phyloP scores from a whole-genome alignment of 805 yeast species.

The Kazachstania psychrophila region DNA sequence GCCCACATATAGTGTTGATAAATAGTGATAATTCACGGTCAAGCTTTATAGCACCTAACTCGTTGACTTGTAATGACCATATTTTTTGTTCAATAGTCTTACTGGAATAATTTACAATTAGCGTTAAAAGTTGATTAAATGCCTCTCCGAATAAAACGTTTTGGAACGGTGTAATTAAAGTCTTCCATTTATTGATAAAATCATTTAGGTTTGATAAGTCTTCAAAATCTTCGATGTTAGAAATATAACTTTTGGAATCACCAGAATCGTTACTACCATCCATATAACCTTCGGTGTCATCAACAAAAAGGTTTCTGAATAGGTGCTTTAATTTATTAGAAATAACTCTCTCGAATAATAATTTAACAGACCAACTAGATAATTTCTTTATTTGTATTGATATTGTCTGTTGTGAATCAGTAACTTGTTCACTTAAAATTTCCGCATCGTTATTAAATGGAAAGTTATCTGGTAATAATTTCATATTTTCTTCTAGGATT shows the following conservation, averaged over 20 bases:
- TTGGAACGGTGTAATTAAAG: slow-evolving; percentile 54
- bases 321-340: slow-evolving; percentile 34
- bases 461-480: slow-evolving; percentile 29
- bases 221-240: slow-evolving; percentile 30
- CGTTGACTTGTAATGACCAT: slow-evolving; percentile 63
- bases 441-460: slow-evolving; percentile 32
- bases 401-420: slow-evolving; percentile 18
- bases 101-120: slow-evolving; percentile 47
- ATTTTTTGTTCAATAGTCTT: slow-evolving; percentile 54
- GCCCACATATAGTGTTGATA: slow-evolving; percentile 64
- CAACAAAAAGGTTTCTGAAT: slow-evolving; percentile 34
- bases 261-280: background rate
- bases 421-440: slow-evolving; percentile 22
- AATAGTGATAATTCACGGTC: slow-evolving; percentile 74
- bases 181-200: slow-evolving; percentile 59
- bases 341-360: slow-evolving; percentile 33
- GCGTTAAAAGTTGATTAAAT: slow-evolving; percentile 39
- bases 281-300: slow-evolving; percentile 11
- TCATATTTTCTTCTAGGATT: slow-evolving; percentile 26
- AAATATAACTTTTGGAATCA: slow-evolving; percentile 15
- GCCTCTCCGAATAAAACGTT: slow-evolving; percentile 47
- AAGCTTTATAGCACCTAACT: slow-evolving; percentile 70
- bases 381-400: slow-evolving; percentile 24
- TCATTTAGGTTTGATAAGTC: slow-evolving; percentile 33
- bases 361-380: slow-evolving; percentile 33